Evolutionary conservation across 108 stramenopile genomes (phyloP).

Genomic region (Cyclotella sp.): DNA sequence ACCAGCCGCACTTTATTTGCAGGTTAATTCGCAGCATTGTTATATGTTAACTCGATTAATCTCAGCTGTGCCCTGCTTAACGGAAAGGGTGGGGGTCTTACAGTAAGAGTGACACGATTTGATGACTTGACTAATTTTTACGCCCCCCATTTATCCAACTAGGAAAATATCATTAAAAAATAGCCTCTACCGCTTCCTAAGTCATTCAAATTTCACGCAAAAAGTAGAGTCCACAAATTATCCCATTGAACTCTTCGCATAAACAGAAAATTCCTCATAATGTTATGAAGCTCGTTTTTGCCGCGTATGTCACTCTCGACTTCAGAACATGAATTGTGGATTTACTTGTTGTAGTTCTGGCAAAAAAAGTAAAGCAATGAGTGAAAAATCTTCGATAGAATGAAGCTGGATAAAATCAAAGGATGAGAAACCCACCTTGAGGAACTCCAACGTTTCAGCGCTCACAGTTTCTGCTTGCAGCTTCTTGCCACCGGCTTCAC

Average conservation of each 20-base stretch:
- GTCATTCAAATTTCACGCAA: neutral
- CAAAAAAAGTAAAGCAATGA: neutral
- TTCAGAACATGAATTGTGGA: neutral
- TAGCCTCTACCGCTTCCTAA: too few species aligned
- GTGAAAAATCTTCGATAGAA: neutral
- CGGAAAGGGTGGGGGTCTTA: neutral
- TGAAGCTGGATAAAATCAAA: neutral
- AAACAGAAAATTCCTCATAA: conserved; percentile 6
- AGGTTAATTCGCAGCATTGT: too few species aligned
- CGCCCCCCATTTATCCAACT: too few species aligned
- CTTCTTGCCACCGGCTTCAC: conserved; percentile 72
- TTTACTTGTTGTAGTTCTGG: conserved; percentile 30
- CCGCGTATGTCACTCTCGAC: neutral
- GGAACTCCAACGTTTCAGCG: conserved; percentile 75
- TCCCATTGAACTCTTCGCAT: neutral
- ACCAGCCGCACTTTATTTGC: too few species aligned
- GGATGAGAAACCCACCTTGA: conserved; percentile 51
- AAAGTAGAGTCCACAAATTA: neutral
- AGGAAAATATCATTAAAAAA: too few species aligned
- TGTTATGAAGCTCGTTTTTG: neutral
- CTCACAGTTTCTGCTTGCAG: conserved; percentile 82
- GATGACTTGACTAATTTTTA: too few species aligned
- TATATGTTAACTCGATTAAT: too few species aligned
- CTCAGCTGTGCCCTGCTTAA: too few species aligned
- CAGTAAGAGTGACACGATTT: neutral